Percentiles rank a stretch among this genome's conserved stretches.
Conservation (phyloP, 768 basidiomycete genomes). For the Termitomyces sp. region DNA sequence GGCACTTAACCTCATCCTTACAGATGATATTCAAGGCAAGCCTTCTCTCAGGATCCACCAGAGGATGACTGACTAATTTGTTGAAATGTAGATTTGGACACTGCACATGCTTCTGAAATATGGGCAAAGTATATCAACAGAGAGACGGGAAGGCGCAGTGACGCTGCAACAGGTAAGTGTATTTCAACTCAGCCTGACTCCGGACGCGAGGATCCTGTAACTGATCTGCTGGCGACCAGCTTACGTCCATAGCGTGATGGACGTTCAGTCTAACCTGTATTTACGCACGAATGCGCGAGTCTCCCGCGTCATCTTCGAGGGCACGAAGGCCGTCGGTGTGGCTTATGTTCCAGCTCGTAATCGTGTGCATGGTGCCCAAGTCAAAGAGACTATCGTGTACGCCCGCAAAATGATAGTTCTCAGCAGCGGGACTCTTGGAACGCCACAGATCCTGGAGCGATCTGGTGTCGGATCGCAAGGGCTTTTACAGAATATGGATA, state of each 20-base stretch:
- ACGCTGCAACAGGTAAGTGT: slow-evolving; percentile 55
- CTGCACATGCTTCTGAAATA: slow-evolving; percentile 59
- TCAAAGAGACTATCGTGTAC: slow-evolving; percentile 58
- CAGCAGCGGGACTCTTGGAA: slow-evolving; percentile 63
- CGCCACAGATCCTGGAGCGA: slow-evolving; percentile 69
- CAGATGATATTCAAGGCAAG: slow-evolving; percentile 60
- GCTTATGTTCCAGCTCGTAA: slow-evolving; percentile 63
- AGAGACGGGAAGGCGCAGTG: slow-evolving; percentile 65
- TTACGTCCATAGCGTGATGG: slow-evolving; percentile 69
- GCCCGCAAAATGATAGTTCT: slow-evolving; percentile 65
- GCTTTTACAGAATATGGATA: slow-evolving; percentile 48
- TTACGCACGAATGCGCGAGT: slow-evolving; percentile 61
- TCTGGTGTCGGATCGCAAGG: slow-evolving; percentile 58
- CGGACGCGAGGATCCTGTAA: neutral
- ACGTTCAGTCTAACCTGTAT: slow-evolving; percentile 60
- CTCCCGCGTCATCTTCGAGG: slow-evolving; percentile 67
- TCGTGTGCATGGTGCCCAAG: slow-evolving; percentile 42
- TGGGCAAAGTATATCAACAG: slow-evolving; percentile 78
- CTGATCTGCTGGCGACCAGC: slow-evolving; percentile 23
- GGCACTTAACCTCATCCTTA: neutral
- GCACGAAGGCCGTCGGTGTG: slow-evolving; percentile 64
- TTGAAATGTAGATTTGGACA: slow-evolving; percentile 39
- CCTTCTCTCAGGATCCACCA: neutral
- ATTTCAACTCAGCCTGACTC: neutral
- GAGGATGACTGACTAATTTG: neutral